A percentile compares a stretch with the other conserved stretches of the same genome.
These are phyloP conservation scores for Mycena metata DNA, from an alignment of 768 basidiomycete species.

Conservation along the genomic window DNA sequence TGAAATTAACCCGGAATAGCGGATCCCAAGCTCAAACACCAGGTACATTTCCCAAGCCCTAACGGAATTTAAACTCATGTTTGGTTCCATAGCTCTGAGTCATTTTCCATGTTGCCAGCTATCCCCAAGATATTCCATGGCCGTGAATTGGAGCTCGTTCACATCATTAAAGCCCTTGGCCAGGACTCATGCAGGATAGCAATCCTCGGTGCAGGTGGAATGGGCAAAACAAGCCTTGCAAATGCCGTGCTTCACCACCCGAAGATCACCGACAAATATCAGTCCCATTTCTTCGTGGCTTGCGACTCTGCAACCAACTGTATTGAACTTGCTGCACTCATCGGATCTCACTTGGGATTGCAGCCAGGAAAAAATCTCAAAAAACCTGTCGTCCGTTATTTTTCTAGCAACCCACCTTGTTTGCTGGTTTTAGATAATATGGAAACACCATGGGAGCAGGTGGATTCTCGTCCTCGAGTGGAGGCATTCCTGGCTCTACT, in stretches of 20 bases:
- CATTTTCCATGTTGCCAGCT: constrained; percentile 22
- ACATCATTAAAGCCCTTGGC: background rate
- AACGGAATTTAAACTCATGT: too few species aligned
- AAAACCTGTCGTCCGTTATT: constrained; percentile 7
- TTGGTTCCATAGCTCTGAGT: too few species aligned
- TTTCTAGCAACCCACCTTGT: background rate
- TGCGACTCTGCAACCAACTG: background rate
- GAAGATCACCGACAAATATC: background rate
- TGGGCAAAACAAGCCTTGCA: constrained; percentile 2
- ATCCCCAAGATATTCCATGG: constrained; percentile 19
- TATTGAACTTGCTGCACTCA: constrained; percentile 4
- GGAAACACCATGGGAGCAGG: constrained; percentile 19
- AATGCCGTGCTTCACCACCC: constrained; percentile 15
- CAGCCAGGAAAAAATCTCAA: constrained; percentile 12
- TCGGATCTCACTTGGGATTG: constrained; percentile 14
- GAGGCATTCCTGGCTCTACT: constrained; percentile 19
- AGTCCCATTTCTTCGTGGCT: constrained; percentile 11
- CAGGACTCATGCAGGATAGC: constrained; percentile 9
- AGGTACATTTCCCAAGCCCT: too few species aligned
- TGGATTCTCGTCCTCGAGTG: background rate
- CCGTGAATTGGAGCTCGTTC: constrained; percentile 8
- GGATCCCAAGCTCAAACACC: too few species aligned
- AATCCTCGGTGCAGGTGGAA: constrained; percentile 20
- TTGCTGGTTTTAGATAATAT: constrained; percentile 21
- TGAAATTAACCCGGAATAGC: too few species aligned